Percentiles rank a stretch among this genome's conserved stretches.
These are phyloP conservation scores for Chaetomium strumarium DNA, from an alignment of 2,329 filamentous ascomycete genomes.

Conservation along the genomic window DNA sequence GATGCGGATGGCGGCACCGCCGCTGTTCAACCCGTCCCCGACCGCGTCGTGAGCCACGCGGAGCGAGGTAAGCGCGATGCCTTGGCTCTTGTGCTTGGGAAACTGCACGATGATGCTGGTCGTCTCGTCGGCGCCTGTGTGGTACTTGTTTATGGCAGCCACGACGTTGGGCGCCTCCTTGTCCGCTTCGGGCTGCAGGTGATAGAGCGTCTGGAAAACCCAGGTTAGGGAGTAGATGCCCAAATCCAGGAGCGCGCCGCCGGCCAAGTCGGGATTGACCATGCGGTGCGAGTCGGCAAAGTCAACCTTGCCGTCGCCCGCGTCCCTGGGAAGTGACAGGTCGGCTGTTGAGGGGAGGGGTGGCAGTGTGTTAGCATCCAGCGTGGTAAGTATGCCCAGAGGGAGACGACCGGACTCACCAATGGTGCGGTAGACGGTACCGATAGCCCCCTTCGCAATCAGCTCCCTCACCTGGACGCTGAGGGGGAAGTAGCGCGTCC, in stretches of 20 bases:
- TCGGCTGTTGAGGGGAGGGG: conserved; percentile 38
- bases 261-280: conserved; percentile 75
- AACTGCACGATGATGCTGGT: conserved; percentile 76
- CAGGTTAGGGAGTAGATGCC: conserved; percentile 87
- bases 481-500: conserved; percentile 84
- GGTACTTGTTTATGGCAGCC: conserved; percentile 65
- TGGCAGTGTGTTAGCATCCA: not conserved
- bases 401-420: conserved; percentile 32
- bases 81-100: conserved; percentile 61
- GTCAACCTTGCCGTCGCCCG: conserved; percentile 49
- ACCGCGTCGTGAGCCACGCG: conserved; percentile 50
- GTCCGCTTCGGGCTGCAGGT: conserved; percentile 61
- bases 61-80: conserved; percentile 63
- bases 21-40: conserved; percentile 52
- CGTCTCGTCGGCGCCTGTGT: conserved; percentile 68
- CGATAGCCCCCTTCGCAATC: conserved; percentile 48
- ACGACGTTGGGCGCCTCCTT: conserved; percentile 65
- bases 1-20: conserved; percentile 66
- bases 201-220: conserved; percentile 86
- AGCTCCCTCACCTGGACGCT: conserved; percentile 70
- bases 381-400: not conserved
- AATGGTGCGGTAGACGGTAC: conserved; percentile 54
- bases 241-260: conserved; percentile 75
- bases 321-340: conserved; percentile 55
- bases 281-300: conserved; percentile 64